Evolutionary conservation across 1,284 basidiomycete species (phyloP), one percentile per base, ranked within the genome.

Genomic region (Trichosporon coremiiforme): DNA sequence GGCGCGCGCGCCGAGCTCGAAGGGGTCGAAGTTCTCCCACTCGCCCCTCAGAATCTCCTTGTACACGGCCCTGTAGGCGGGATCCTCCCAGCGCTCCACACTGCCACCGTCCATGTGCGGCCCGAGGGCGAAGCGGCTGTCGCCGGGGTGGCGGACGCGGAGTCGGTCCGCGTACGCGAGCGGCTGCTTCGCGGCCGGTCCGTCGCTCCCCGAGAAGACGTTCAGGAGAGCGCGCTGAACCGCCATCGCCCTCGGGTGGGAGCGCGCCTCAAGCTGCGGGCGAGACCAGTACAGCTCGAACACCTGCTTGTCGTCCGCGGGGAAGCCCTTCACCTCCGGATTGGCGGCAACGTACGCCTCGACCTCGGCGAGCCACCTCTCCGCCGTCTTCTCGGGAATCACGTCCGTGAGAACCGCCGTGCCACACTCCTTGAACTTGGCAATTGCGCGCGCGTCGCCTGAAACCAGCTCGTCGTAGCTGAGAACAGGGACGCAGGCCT

Each of bases 21-120:
- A 83, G 2, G 81, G 74, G 68, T 83, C 76, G 66, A 77, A 86
- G 55, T 83, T 78, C 66, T 84, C 83, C 89, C 90, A 92, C 0
- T 77, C 77, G 8, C 91, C 91, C 17, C 81, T 70, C 2, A 92
- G 78, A 65, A 93, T 89, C 13, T 83, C 76, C 4, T 74, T 62
- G 80, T 89, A 93, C 25, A 88, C 88, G 0, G 75, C 77, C 20
- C 89, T 83, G 77, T 89, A 91, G 1, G 79, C 82, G 0, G 84
- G 80, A 78, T 93, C 91, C 79, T 93, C 91, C 91, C 92, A 93
- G 0, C 90, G 83, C 80, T 94, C 91, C 33, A 92, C 83, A 4
- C 88, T 86, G 0, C 91, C 91, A 0, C 89, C 90, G 76, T 94
- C 92, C 64, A 91, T 85, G 76, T 94, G 91, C 4, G 91, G 88